Evolutionary conservation across 2,329 filamentous ascomycete species (phyloP), one percentile per base, ranked within the genome.

Genomic region (Exophiala viscosa): DNA sequence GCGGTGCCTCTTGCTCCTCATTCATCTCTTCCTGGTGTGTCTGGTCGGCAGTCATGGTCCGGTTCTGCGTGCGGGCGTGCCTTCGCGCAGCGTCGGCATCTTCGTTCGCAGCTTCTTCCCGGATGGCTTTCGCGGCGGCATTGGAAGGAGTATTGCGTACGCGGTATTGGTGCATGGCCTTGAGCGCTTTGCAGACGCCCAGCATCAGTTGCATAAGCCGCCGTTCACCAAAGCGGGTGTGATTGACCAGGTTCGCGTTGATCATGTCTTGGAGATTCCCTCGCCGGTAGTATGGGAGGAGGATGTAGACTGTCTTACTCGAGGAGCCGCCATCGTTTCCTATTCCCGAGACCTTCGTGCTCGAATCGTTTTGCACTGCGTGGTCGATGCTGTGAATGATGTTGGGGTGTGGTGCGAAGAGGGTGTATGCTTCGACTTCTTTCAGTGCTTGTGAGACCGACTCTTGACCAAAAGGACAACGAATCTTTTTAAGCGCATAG

Each of bases 191-290:
- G 69, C 92, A 96, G 2, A 99, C 90, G 13, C 93, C 93, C 38
- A 96, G 75, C 69, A 99, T 96, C 54, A 99, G 72, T 53, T 85
- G 77, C 90, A 97, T 92, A 57, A 99, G 76, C 64, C 86, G 80
- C 67, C 85, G 82, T 74, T 97, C 92, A 1, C 92, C 90, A 65
- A 99, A 97, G 46, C 80, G 81, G 34, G 88, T 88, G 69, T 95
- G 90, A 71, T 97, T 97, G 70, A 99, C 92, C 49, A 97, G 77
- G 72, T 99, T 99, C 59, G 93, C 92, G 71, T 99, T 99, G 77
- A 99, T 97, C 67, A 95, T 87, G 73, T 99, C 93, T 74, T 99
- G 93, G 34, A 99, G 79, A 70, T 99, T 99, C 11, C 93, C 93
- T 60, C 92, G 81, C 64, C 90, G 80, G 75, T 96, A 99, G 76